Evolutionary conservation across 768 basidiomycete genomes (phyloP), one percentile per base, ranked within the genome.

Genomic region (Cantharellus anzutake): DNA sequence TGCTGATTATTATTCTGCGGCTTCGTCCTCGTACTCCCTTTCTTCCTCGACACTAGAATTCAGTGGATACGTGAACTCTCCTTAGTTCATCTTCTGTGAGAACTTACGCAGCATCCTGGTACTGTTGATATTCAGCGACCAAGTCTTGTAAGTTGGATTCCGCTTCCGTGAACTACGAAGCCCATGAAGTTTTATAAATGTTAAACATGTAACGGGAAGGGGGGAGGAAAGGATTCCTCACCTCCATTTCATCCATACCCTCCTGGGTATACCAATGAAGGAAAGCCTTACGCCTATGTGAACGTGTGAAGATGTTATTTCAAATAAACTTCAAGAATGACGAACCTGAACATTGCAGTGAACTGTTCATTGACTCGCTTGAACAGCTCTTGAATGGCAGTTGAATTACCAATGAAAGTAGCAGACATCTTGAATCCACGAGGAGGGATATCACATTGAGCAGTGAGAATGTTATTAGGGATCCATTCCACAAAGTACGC

Each of bases 401-500:
- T 97, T 48, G 88, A 91, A 78, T 97, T 97, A 67, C 93, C 92
- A 70, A 97, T 78, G 79, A 97, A 98, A 34, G 93, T 96, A 59
- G 90, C 90, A 5, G 90, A 85, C 91, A 93, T 93, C 81, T 91
- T 93, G 66, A 89, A 77, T 42, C 91, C 91, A 62, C 90, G 83
- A 58, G 96, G 93, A 67, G 96, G 80, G 67, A 98, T 94, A 74
- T 96, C 91, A 77, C 94, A 98, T 73, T 97, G 92, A 63, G 96
- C 92, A 42, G 91, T 92, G 67, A 92, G 82, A 62, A 98, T 87
- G 68, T 98, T 98, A 82, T 96, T 96, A 67, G 96, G 96, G 65
- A 99, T 98, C 96, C 96, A 99, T 73, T 99, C 93, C 65, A 97
- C 93, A 67, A 97, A 98, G 78, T 96, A 93, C 3, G 89, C 85